These are phyloP conservation scores for Sphagnum contortum DNA, from an alignment of 225 moss, liverwort and hornwort genomes.

Conservation along the genomic window DNA sequence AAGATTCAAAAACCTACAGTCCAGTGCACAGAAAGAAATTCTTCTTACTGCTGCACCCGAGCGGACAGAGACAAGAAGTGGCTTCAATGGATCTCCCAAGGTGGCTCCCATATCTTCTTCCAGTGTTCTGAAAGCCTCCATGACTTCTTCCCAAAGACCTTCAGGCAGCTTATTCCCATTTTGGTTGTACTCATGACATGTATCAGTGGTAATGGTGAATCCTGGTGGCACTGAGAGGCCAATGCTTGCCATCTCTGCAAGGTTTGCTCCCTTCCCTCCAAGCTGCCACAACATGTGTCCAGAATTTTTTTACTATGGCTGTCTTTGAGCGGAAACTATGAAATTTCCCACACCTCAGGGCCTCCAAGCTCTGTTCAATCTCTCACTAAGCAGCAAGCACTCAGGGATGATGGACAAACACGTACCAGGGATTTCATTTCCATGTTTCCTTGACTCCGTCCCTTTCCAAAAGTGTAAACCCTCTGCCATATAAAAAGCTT, in stretches of 20 bases:
- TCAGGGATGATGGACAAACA: no score
- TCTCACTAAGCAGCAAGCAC: neutral
- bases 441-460: conserved; percentile 77
- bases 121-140: conserved; percentile 52
- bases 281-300: conserved; percentile 32
- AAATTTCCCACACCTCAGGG: no score
- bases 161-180: conserved; percentile 61
- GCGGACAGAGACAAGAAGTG: conserved; percentile 85
- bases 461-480: conserved; percentile 85
- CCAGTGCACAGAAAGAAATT: no score
- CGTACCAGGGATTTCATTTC: conserved; percentile 77
- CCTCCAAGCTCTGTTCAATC: neutral
- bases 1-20: no score
- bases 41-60: conserved; percentile 85
- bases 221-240: conserved; percentile 91
- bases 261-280: conserved; percentile 88
- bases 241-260: conserved; percentile 92
- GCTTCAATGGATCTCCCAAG: conserved; percentile 64
- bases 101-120: conserved; percentile 71
- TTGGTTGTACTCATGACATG: conserved; percentile 68
- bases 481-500: conserved; percentile 45
- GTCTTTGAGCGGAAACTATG: neutral
- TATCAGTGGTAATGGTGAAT: conserved; percentile 88
- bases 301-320: neutral
- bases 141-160: conserved; percentile 82